Evolutionary conservation across 768 basidiomycete species (phyloP).

Genomic region (Tricholoma terreum): DNA sequence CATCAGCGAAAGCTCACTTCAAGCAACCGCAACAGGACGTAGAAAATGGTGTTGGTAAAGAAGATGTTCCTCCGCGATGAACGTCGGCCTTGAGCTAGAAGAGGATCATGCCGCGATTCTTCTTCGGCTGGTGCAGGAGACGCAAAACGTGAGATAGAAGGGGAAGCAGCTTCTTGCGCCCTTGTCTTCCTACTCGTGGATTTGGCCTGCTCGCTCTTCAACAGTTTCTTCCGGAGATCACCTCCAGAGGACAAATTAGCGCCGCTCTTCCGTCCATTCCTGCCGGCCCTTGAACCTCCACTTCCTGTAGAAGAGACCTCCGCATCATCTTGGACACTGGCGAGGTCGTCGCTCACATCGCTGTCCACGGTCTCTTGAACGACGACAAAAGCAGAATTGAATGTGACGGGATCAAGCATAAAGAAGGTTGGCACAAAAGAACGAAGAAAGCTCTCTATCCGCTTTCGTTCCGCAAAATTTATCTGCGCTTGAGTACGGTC

Average conservation of each 20-base stretch:
- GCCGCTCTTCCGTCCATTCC: conserved; percentile 23
- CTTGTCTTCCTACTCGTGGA: conserved; percentile 58
- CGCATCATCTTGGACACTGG: conserved; percentile 32
- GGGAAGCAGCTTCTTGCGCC: conserved; percentile 44
- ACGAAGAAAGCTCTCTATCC: conserved; percentile 81
- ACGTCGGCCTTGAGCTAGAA: conserved; percentile 25
- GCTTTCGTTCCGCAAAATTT: conserved; percentile 64
- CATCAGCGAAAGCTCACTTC: conserved; percentile 55
- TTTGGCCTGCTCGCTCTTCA: conserved; percentile 84
- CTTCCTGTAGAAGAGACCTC: conserved; percentile 40
- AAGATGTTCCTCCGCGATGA: conserved; percentile 55
- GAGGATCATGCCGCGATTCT: conserved; percentile 29
- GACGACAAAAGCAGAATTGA: conserved; percentile 67
- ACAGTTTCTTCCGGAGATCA: conserved; percentile 73
- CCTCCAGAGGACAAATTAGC: conserved; percentile 37
- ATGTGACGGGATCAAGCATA: conserved; percentile 65
- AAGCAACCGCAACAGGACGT: conserved; percentile 77
- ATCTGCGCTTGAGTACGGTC: conserved; percentile 84
- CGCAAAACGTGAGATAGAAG: conserved; percentile 55
- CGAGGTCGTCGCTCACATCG: conserved; percentile 54
- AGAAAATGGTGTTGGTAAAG: conserved; percentile 89
- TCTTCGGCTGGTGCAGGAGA: conserved; percentile 58
- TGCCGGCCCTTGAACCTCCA: conserved; percentile 36
- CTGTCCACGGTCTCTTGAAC: conserved; percentile 53
- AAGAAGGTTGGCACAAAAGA: conserved; percentile 76